Base-by-base conservation (phyloP, 371 early-diverging fungal species). In the Polyrhizophydium stewartii region DNA sequence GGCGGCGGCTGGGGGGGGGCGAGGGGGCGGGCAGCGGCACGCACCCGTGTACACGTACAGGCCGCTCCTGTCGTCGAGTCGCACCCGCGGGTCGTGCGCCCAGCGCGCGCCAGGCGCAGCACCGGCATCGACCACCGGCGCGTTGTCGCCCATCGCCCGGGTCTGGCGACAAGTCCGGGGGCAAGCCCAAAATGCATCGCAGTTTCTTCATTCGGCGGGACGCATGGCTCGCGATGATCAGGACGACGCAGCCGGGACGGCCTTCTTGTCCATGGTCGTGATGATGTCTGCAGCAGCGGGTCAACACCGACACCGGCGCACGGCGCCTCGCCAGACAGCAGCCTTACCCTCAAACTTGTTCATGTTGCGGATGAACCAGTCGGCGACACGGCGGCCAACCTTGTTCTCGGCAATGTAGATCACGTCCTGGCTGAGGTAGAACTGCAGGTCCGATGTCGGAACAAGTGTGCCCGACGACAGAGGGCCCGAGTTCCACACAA, bases 341-440 rank as follows among this genome's bases (percentile, higher is more conserved):
- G n/a, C 65, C n/a, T n/a, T n/a, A n/a, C n/a, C 67, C 59, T 75
- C 75, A 61, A 71, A 72, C 76, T 93, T 92, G 81, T 87, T 89
- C 63, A 91, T 89, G 73, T 94, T 88, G 60, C 96, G 87, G 70
- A 95, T 84, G 75, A 94, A 95, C 92, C 93, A 96, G 69, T 96
- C 97, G 38, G 89, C 95, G 70, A 91, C 91, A 61, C 92, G 88
- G 59, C 94, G 88, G 30, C 92, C 94, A 21, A 91, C 87, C 75
- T 94, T 93, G 77, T 86, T 87, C 79, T 96, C 96, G 22, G 92
- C 89, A 74, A 96, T 89, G 72, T 92, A 90, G 69, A 96, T 89
- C 80, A 94, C 88, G 63, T 95, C 95, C 75, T 80, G 72, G 76
- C 92, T 90, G 73, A 96, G 67, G 70, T 89, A 92, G 77, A 96